Percentiles rank a stretch among this genome's conserved stretches.
Evolutionary conservation across 2,329 filamentous ascomycete genomes (phyloP).

Genomic region (Phialophora tarda): DNA sequence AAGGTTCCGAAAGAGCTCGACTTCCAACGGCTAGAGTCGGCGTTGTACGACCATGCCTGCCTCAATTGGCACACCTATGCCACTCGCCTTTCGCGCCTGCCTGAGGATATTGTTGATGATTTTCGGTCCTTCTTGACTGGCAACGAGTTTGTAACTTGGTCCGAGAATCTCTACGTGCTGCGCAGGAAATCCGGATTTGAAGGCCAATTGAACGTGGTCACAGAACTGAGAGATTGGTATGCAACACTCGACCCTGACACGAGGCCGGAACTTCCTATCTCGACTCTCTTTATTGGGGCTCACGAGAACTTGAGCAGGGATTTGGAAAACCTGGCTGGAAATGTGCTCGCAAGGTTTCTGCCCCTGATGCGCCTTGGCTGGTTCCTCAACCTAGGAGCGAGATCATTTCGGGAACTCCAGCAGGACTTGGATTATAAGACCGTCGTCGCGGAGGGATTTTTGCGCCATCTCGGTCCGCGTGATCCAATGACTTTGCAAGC

Average conservation of each 20-base stretch:
- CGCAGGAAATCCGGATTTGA: slow-evolving; percentile 4
- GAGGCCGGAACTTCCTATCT: background rate
- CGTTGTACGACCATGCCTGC: slow-evolving; percentile 6
- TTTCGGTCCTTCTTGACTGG: background rate
- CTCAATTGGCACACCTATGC: background rate
- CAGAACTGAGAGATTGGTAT: background rate
- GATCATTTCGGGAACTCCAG: background rate
- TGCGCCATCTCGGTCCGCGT: background rate
- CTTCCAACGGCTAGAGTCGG: background rate
- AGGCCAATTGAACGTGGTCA: slow-evolving; percentile 1
- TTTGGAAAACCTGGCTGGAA: background rate
- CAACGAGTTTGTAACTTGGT: slow-evolving; percentile 8
- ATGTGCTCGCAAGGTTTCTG: slow-evolving; percentile 2
- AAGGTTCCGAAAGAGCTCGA: slow-evolving; percentile 6
- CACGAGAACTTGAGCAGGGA: slow-evolving; percentile 1
- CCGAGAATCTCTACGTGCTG: background rate
- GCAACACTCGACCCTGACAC: background rate
- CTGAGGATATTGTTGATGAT: background rate
- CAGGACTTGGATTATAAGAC: slow-evolving; percentile 2
- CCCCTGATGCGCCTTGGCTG: slow-evolving; percentile 8
- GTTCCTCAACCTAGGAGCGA: slow-evolving; percentile 1
- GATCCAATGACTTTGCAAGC: background rate
- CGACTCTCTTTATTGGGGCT: background rate
- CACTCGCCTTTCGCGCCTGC: background rate
- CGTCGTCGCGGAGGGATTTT: background rate